Evolutionary conservation across 768 basidiomycete species (phyloP).

Genomic region (Hortiboletus flavorubellus): DNA sequence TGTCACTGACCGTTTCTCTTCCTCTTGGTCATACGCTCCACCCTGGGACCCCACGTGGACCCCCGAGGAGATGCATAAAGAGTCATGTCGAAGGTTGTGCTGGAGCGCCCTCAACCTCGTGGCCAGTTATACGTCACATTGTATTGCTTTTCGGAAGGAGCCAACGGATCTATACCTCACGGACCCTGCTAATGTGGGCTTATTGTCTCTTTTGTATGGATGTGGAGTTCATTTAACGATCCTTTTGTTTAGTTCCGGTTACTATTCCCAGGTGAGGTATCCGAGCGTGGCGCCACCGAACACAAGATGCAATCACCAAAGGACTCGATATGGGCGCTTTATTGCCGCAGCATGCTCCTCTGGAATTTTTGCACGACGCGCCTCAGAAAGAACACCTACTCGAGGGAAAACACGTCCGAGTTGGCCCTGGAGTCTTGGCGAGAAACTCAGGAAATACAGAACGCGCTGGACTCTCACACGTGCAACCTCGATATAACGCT

Average conservation of each 20-base stretch:
- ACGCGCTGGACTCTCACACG: conserved; percentile 59
- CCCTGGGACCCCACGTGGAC: conserved; percentile 65
- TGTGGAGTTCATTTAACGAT: conserved; percentile 9
- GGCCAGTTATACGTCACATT: conserved; percentile 64
- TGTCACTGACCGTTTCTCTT: conserved; percentile 34
- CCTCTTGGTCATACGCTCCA: conserved; percentile 46
- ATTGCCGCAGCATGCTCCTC: conserved; percentile 77
- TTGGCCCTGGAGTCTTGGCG: conserved; percentile 59
- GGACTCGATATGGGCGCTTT: conserved; percentile 78
- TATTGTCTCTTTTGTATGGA: conserved; percentile 4
- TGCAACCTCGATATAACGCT: conserved; percentile 71
- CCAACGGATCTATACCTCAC: conserved; percentile 55
- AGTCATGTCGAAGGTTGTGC: conserved; percentile 72
- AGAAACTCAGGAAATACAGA: conserved; percentile 67
- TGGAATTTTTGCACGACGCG: conserved; percentile 67
- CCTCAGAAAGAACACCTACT: conserved; percentile 40
- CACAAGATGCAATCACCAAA: conserved; percentile 55
- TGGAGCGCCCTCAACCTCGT: conserved; percentile 73
- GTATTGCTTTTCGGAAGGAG: conserved; percentile 59
- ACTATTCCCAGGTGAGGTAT: conserved; percentile 75
- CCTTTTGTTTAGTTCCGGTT: conserved; percentile 30
- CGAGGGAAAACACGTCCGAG: conserved; percentile 53
- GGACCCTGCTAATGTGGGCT: conserved; percentile 64
- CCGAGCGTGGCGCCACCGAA: conserved; percentile 45
- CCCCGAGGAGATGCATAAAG: conserved; percentile 52